phyloP scores from a whole-genome alignment of 2,329 filamentous ascomycete genomes.

The Macrophomina phaseolina region DNA sequence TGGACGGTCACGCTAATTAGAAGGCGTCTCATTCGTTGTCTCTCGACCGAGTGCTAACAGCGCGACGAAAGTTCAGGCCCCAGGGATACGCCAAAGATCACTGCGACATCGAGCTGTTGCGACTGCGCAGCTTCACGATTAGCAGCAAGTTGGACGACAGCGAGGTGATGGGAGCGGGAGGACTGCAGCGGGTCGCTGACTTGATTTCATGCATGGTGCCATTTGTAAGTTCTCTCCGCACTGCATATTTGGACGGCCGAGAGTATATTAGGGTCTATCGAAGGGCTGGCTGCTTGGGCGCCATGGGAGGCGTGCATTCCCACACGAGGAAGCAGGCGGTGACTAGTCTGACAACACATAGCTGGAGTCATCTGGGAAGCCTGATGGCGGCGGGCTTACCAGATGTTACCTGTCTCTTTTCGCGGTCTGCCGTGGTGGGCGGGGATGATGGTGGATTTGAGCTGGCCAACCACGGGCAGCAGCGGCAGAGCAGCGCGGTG shows the following conservation, averaged over 20 bases:
- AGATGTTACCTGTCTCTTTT: constrained; percentile 28
- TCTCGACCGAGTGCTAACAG: neutral
- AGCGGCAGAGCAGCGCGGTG: constrained; percentile 18
- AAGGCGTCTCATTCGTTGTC: constrained; percentile 12
- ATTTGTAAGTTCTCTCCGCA: constrained; percentile 69
- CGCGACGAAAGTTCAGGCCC: constrained; percentile 6
- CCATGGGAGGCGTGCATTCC: constrained; percentile 16
- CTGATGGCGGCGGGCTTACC: constrained; percentile 18
- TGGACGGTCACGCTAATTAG: constrained; percentile 18
- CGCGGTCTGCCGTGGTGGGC: constrained; percentile 19
- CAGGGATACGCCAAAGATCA: constrained; percentile 79
- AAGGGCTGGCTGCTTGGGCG: constrained; percentile 3
- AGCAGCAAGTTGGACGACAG: constrained; percentile 68
- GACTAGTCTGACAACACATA: constrained; percentile 19
- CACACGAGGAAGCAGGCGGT: constrained; percentile 19
- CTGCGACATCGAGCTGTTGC: constrained; percentile 78
- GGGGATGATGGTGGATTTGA: constrained; percentile 27
- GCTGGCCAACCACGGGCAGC: constrained; percentile 25
- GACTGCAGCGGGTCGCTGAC: constrained; percentile 68
- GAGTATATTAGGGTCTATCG: constrained; percentile 23
- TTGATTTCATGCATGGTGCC: constrained; percentile 73
- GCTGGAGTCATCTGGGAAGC: constrained; percentile 22
- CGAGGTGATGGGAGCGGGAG: constrained; percentile 66
- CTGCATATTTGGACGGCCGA: constrained; percentile 12
- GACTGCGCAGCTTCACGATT: constrained; percentile 79